Evolutionary conservation across 2,329 filamentous ascomycete genomes (phyloP).

Genomic region (Rugonectria rugulosa): DNA sequence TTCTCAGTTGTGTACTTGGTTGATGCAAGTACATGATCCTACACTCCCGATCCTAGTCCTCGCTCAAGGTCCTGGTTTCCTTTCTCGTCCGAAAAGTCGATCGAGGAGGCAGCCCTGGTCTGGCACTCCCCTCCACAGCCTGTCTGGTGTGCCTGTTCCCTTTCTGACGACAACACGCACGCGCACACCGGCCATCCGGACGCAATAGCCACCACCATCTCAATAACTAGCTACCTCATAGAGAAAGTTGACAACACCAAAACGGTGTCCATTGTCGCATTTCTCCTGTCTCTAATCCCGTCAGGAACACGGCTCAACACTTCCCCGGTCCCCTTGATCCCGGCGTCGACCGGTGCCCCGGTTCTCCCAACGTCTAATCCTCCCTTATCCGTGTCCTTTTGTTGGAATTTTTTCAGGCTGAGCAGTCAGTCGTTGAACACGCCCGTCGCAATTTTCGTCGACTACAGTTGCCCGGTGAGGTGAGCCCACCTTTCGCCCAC

Average conservation of each 20-base stretch:
- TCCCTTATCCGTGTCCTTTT: constrained; percentile 8
- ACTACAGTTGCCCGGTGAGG: constrained; percentile 31
- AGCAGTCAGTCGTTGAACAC: constrained; percentile 10
- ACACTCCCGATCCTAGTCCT: constrained; percentile 13
- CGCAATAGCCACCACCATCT: neutral
- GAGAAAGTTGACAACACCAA: neutral
- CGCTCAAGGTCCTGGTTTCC: neutral
- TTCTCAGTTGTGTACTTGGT: constrained; percentile 1
- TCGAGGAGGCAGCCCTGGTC: constrained; percentile 2
- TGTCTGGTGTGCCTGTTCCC: neutral
- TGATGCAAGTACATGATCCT: constrained; percentile 12
- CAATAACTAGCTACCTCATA: neutral
- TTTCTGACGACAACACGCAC: neutral
- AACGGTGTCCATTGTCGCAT: neutral
- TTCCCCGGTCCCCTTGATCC: constrained; percentile 18
- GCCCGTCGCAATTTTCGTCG: constrained; percentile 4
- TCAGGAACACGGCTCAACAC: constrained; percentile 1
- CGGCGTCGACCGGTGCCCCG: constrained; percentile 6
- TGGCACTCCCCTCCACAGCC: constrained; percentile 10
- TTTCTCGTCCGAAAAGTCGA: neutral
- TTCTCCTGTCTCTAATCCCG: neutral
- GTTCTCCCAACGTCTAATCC: constrained; percentile 4
- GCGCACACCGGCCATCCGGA: constrained; percentile 3
- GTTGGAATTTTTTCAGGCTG: neutral
- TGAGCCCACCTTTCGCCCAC: constrained; percentile 33